phyloP scores from a whole-genome alignment of 2,329 filamentous ascomycete species.

The Colletotrichum navitas region DNA sequence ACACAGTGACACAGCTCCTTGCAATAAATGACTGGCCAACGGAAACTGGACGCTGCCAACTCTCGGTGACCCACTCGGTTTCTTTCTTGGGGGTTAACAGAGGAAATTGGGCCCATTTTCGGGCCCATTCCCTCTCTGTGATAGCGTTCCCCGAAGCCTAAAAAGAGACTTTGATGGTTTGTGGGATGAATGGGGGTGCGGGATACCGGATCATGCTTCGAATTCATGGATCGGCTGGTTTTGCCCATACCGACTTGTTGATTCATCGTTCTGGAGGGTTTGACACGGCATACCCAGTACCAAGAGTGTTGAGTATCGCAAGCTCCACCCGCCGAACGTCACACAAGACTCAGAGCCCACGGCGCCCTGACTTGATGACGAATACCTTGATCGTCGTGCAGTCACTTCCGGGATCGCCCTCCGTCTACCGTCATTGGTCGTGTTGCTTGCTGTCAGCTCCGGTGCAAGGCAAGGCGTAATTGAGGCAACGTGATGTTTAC shows the following conservation, averaged over 20 bases:
- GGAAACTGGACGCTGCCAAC: not conserved
- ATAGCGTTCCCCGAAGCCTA: not conserved
- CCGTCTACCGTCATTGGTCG: not conserved
- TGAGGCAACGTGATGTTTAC: not conserved
- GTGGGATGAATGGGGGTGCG: slow-evolving; percentile 10
- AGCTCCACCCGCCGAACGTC: not conserved
- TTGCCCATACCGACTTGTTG: not conserved
- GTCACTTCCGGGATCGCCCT: not conserved
- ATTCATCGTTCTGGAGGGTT: not conserved
- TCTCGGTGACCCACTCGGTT: slow-evolving; percentile 7
- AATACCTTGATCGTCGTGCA: slow-evolving; percentile 3
- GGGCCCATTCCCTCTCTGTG: not conserved
- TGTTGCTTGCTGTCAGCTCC: slow-evolving; percentile 7
- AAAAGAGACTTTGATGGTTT: not conserved
- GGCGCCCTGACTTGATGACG: not conserved
- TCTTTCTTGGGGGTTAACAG: slow-evolving; percentile 5
- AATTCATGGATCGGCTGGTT: slow-evolving; percentile 3
- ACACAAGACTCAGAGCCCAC: not conserved
- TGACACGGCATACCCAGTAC: not conserved
- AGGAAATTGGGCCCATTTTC: not conserved
- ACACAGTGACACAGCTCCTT: not conserved
- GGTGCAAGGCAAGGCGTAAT: slow-evolving; percentile 6
- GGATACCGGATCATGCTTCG: slow-evolving; percentile 28
- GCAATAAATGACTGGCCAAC: not conserved
- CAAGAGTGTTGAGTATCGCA: not conserved